Evolutionary conservation across 331 rosid genomes (phyloP).

Genomic region (Malus hybrid): DNA sequence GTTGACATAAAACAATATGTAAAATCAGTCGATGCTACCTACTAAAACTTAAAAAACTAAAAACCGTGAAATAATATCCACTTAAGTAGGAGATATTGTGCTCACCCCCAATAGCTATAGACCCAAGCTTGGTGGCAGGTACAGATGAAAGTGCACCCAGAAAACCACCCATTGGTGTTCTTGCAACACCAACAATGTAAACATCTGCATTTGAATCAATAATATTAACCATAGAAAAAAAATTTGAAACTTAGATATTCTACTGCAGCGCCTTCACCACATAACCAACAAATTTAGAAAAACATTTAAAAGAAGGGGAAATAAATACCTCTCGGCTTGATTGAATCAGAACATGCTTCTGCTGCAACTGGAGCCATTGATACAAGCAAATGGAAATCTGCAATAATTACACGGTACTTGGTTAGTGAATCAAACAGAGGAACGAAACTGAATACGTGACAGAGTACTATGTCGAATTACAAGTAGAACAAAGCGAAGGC

Average conservation of each 20-base stretch:
- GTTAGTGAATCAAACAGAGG: neutral
- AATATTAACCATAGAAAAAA: neutral
- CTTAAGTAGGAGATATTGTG: neutral
- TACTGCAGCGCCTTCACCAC: neutral
- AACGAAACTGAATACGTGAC: neutral
- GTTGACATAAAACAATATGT: neutral
- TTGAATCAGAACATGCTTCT: constrained; percentile 46
- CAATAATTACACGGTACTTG: neutral
- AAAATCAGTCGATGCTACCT: neutral
- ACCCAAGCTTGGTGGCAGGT: constrained; percentile 87
- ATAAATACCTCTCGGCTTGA: constrained; percentile 56
- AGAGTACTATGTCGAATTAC: neutral
- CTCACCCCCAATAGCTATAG: constrained; percentile 79
- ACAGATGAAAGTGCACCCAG: constrained; percentile 82
- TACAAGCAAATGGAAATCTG: constrained; percentile 27
- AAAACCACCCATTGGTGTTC: constrained; percentile 97
- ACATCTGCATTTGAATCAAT: constrained; percentile 53
- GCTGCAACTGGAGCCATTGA: constrained; percentile 54
- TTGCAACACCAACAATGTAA: constrained; percentile 91
- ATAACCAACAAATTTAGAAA: neutral
- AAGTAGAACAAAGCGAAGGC: neutral
- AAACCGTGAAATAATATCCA: neutral
- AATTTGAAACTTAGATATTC: neutral
- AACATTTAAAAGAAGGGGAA: neutral
- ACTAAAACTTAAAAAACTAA: neutral